These are phyloP conservation scores for Stipa capillata DNA, from an alignment of 176 grass and related monocot genomes.

Conservation along the genomic window DNA sequence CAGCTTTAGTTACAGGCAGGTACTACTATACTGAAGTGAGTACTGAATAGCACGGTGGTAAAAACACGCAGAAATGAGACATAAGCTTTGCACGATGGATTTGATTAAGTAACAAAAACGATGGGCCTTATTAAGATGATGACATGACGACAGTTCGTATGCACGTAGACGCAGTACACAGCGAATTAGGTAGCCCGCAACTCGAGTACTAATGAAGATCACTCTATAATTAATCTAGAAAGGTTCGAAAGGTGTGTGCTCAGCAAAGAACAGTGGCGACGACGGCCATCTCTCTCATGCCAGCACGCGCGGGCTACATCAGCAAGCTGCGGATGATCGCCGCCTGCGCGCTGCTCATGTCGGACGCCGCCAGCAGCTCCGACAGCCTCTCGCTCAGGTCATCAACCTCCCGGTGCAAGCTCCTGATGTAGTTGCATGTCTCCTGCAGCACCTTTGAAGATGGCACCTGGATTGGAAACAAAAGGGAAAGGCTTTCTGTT, in stretches of 20 bases:
- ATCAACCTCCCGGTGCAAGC: slow-evolving; percentile 76
- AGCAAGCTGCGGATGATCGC: slow-evolving; percentile 80
- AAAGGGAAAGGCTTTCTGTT: not conserved
- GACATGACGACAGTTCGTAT: not conserved
- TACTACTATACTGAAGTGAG: no score
- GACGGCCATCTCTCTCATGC: not conserved
- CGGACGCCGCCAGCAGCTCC: slow-evolving; percentile 62
- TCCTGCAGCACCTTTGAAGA: slow-evolving; percentile 82
- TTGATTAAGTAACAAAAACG: slow-evolving; percentile 42
- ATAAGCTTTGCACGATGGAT: not conserved
- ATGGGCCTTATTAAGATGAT: slow-evolving; percentile 8
- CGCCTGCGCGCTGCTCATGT: slow-evolving; percentile 75
- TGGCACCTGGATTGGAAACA: slow-evolving; percentile 36
- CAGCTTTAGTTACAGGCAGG: no score
- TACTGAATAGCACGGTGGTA: no score
- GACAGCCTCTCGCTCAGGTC: slow-evolving; percentile 82
- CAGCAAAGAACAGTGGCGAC: not conserved
- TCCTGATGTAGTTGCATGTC: slow-evolving; percentile 82
- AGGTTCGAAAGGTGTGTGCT: not conserved
- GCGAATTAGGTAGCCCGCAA: slow-evolving; percentile 22
- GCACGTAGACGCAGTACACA: slow-evolving; percentile 7
- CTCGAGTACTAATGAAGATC: slow-evolving; percentile 22
- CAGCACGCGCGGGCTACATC: slow-evolving; percentile 54
- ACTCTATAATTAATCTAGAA: slow-evolving; percentile 35
- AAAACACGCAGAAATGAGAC: not conserved